Base-by-base conservation (phyloP, 2,329 filamentous ascomycete species). In the Lachnellula arida region DNA sequence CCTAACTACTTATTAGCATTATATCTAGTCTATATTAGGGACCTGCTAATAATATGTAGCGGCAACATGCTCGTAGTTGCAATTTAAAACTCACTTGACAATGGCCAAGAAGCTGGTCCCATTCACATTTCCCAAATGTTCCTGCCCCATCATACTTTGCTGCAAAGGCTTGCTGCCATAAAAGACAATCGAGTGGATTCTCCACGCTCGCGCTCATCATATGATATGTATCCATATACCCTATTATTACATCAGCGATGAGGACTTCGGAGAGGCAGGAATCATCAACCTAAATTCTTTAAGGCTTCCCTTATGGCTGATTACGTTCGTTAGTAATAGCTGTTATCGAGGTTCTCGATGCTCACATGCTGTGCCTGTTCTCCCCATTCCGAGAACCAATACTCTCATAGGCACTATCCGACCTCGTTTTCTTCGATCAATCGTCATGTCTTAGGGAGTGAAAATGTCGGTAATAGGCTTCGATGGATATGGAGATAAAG, bases 391-490 rank as follows among this genome's bases (percentile, higher is more conserved):
- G 0, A 91, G 78, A 47, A 85, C 80, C 35, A 90, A 81, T 47
- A 90, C 82, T 68, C 82, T 82, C 86, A 90, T 89, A 35, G 86
- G 86, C 51, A 88, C 85, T 34, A 76, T 81, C 54, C 87, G 83
- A 57, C 77, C 79, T 70, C 84, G 85, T 75, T 84, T 74, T 62
- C 82, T 77, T 49, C 82, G 77, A 71, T 90, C 83, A 70, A 89
- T 86, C 67, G 84, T 81, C 43, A 84, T 87, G 67, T 88, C 85
- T 12, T 49, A 4, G 61, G 70, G 74, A 51, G 84, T 88, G 72
- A 87, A 83, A 67, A 84, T 73, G 68, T 84, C 81, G 51, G 81
- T 83, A 42, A 78, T 67, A 22, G 81, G 81, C 65, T 77, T 75
- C 15, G 72, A 70, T 28, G 55, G 59, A 40, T 63, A 64, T 53